Conservation (phyloP, 2,329 filamentous ascomycete genomes). For the Apiospora marii region DNA sequence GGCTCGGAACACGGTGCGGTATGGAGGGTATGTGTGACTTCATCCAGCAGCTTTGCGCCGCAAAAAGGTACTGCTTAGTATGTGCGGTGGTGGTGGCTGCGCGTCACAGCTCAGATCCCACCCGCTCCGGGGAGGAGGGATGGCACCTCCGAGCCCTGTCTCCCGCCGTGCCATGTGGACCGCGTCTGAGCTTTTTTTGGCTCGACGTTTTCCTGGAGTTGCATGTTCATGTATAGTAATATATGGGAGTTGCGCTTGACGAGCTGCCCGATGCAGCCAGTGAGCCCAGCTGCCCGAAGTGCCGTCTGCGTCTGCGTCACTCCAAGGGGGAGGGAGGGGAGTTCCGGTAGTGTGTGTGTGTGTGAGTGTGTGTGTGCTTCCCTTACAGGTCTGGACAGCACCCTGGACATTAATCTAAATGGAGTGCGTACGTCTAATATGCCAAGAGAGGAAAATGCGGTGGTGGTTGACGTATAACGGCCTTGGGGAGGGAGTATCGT, state of each 20-base stretch:
- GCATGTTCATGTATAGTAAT: neutral
- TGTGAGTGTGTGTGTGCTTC: no score
- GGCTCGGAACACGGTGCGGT: slow-evolving; percentile 10
- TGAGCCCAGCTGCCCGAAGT: slow-evolving; percentile 1
- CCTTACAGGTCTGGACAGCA: neutral
- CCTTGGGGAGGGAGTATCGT: slow-evolving; percentile 5
- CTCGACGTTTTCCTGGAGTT: slow-evolving; percentile 14
- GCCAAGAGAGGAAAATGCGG: neutral
- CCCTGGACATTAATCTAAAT: neutral
- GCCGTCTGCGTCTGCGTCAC: slow-evolving; percentile 19
- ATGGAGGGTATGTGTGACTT: slow-evolving; percentile 12
- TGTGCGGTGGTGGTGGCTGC: slow-evolving; percentile 3
- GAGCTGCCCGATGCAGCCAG: slow-evolving; percentile 3
- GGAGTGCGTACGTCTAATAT: neutral
- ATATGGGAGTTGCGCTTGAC: neutral
- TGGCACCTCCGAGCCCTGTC: slow-evolving; percentile 15
- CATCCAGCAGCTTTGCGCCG: slow-evolving; percentile 13
- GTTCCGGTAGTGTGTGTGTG: neutral
- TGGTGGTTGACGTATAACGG: neutral
- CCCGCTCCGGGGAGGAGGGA: slow-evolving; percentile 16
- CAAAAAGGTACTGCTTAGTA: neutral
- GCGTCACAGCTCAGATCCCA: slow-evolving; percentile 14
- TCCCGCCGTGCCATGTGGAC: slow-evolving; percentile 20
- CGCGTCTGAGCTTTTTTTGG: slow-evolving; percentile 15
- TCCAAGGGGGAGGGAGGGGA: neutral